Evolutionary conservation across 306 rosid species (phyloP), one percentile per base, ranked within the genome.

Genomic region (Ormosia emarginata): DNA sequence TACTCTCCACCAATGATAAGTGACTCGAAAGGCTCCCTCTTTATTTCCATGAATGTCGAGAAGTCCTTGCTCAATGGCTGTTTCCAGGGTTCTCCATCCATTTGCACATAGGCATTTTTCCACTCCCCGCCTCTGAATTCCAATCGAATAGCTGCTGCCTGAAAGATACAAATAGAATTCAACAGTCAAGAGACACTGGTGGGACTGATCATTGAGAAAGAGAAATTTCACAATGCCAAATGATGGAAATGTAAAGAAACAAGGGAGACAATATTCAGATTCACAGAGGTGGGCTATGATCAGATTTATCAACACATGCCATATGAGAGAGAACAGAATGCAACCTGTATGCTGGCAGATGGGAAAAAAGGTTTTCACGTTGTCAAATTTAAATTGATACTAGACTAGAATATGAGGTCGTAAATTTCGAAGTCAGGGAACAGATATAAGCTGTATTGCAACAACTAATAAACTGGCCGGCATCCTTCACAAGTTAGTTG

Each of bases 41-140:
- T 93, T 76, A 96, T 96, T 55, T 96, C 99, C n/a, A 96, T 91
- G 11, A 87, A 86, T 2, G 98, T 93, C 0, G 98, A 92, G 80
- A 74, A 91, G 15, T 92, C 90, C 55, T 87, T 81, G 82, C 73
- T 87, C 89, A 91, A 57, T 58, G 94, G 94, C 85, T 93, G 99
- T 80, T 93, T 94, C 99, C 99, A 96, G 44, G 99, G 99, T 71
- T 96, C 99, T 61, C 99, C 99, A 52, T 96, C 99, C 98, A 96
- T 91, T 85, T 96, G 99, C 91, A 96, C 67, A 75, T 89, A 94
- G 14, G 86, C 85, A 67, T 92, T 80, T 86, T 70, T 91, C 99
- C 98, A 96, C 78, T 87, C 94, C 50, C 97, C 99, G 41, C 99
- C 99, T 86, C 98, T 90, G 58, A 93, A 66, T 85, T 93, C 99